Evolutionary conservation across 768 basidiomycete genomes (phyloP), one percentile per base, ranked within the genome.

Genomic region (Lentinula edodes): DNA sequence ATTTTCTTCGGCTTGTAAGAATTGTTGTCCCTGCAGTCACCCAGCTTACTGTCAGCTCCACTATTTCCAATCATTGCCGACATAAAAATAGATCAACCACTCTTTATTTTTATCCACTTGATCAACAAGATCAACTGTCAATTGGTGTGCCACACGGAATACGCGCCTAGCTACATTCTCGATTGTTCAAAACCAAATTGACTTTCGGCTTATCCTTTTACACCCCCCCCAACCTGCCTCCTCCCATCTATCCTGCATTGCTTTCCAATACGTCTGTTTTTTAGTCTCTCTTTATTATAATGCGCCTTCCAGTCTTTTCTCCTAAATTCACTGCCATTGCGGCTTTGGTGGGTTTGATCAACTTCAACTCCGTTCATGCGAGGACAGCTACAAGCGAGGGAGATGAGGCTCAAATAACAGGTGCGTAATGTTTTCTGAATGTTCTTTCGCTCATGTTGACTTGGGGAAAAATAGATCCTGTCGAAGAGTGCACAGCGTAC

Each of bases 401-500:
- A 41, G 55, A 56, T 16, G 55, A 56, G 16, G 55, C 55, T n/a
- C 55, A 56, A 43, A 56, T 56, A 15, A 56, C 55, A 3, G 55
- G 55, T n/a, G 32, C n/a, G 55, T 56, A n/a, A 16, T 18, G 12
- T 43, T 34, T 43, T 6, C 2, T 10, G 5, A 23, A 7, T 15
- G 1, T 23, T 23, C 2, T 15, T 43, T n/a, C 13, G 15, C 42
- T 6, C 9, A 43, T 42, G 23, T 6, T 43, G 20, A 56, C n/a
- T 6, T 32, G 32, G 35, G 5, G 9, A 38, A 38, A 43, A 28
- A 7, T 63, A 78, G 78, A 71, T 60, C 65, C 73, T 1, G 68
- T 63, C 42, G 36, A 48, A 36, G 82, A 83, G 61, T 85, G 84
- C 63, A 64, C 73, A 2, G 64, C 73, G 0, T 84, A 85, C 67